Base-by-base conservation (phyloP, 345 rosid genomes). In the Gynandropsis gynandra region DNA sequence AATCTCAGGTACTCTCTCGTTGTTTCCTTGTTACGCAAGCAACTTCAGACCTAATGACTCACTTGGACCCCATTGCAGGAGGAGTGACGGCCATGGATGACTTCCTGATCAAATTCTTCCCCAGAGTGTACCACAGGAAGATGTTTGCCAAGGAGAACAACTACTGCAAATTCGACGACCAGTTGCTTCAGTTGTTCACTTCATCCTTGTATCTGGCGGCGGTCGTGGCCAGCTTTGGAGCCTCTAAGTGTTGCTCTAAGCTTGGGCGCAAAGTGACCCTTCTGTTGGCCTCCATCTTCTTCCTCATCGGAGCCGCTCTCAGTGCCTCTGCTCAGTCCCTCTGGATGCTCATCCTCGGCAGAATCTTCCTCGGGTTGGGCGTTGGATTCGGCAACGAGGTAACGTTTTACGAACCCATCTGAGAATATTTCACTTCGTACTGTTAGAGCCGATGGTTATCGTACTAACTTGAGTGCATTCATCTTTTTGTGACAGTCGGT, bases 1-100 rank as follows among this genome's bases (percentile, higher is more conserved):
- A 16, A 77, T 80, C 47, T 77, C 83, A 16, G 86, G 78, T 70
- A 24, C 29, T 24, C 29, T 24, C 5, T 24, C 5, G 29, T 24
- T 24, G 29, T 24, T 24, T 24, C 2, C 29, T 24, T 24, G 2
- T 5, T 5, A 24, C 29, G 29, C 29, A 24, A 24, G 29, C 5
- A 24, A 24, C 29, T 5, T 2, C 2, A 24, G 5, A 2, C 29
- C 29, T 24, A 24, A 24, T 46, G 5, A 44, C n/a, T 18, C 5
- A n/a, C n/a, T n/a, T n/a, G n/a, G n/a, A n/a, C n/a, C n/a, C n/a
- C n/a, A n/a, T 32, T n/a, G 31, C 41, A 80, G 87, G 83, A 12
- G 81, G 88, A 39, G 84, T 81, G 20, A 76, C 82, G 18, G 58
- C 76, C 37, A 81, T 78, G 88, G 82, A 81, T 56, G 79, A 74